Evolutionary conservation across 495 filamentous ascomycete species (phyloP), one percentile per base, ranked within the genome.

Genomic region (Cairneyella variabilis): DNA sequence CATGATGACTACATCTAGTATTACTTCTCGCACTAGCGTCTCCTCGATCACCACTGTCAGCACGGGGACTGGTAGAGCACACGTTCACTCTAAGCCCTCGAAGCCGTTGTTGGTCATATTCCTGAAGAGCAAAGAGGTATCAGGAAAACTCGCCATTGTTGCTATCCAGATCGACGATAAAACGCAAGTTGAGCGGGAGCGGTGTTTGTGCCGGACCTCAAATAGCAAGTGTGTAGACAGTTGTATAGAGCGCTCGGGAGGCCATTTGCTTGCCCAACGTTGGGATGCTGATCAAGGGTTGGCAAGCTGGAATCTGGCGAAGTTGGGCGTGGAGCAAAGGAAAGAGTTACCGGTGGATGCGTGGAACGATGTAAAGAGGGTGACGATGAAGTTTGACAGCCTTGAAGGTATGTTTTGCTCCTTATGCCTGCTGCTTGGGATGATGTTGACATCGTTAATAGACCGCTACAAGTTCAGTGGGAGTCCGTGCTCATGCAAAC

Each of bases 51-150:
- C 51, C 22, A 54, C 51, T n/a, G 28, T 54, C 10, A 45, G 40
- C 23, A 54, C 51, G 7, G 51, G 40, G 16, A 54, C 17, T 14
- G 51, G 51, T 18, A 54, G 14, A 46, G 51, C 51, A 23, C 51
- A 57, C 20, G 3, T 57, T 36, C 54, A 57, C 18, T 7, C 26
- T n/a, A 57, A 57, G 48, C 54, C 54, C n/a, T 21, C 54, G 7
- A 57, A 57, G 20, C 54, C 54, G 12, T 21, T 57, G 26, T 47
- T 57, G 8, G 54, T 57, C 18, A 49, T 57, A 10, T 57, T 57
- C 47, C 38, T 54, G 12, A 54, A 54, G 21, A 30, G 28, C 17
- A 52, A 48, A 51, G 37, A 57, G 5, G 48, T 23, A 10, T 37
- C 34, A 9, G 27, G 21, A 17, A 49, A 51, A 30, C 47, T 57